Base-by-base conservation (phyloP, 768 basidiomycete genomes). In the Auriscalpium vulgare region DNA sequence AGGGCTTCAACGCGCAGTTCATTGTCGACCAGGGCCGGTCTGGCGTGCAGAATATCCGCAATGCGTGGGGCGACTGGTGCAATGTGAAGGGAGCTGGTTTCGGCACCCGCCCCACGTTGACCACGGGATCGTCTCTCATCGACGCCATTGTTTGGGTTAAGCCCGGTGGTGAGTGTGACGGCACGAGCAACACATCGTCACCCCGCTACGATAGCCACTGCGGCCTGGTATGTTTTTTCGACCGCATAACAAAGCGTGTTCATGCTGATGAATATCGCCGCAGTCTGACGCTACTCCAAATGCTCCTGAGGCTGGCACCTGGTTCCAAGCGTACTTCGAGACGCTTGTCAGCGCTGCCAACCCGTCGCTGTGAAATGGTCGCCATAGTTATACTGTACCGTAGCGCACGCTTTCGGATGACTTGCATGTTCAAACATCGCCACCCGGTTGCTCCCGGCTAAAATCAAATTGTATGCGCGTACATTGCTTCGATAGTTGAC, bases 291-390 rank as follows among this genome's bases (percentile, higher is more conserved):
- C 82, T 51, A 66, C 69, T 44, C 71, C 75, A 57, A 79, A 79
- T 50, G 79, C 83, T 10, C 83, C 82, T 36, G 80, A 83, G 66
- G 82, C 82, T 50, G 82, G 83, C 36, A 75, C 78, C 45, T 85
- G 83, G 82, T 83, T 83, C 82, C 81, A 85, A 73, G 70, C 74
- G n/a, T 85, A 79, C 73, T 85, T 85, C 68, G 67, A 73, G 66
- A 73, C 71, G n/a, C 68, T 85, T 54, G 79, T 85, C 47, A 67
- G 66, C 55, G 72, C 74, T 45, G 82, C 82, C 52, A 81, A 73
- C 69, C 81, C 82, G 3, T 43, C 80, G 43, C 70, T 82, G 40
- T 81, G 73, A 29, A 29, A 29, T 5, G 29, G 29, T 29, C 29
- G 7, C 29, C 29, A 29, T 29, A 29, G 29, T 29, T 29, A 5